Base-by-base conservation (phyloP, 2,329 filamentous ascomycete genomes). In the Gaeumannomyces sp. region DNA sequence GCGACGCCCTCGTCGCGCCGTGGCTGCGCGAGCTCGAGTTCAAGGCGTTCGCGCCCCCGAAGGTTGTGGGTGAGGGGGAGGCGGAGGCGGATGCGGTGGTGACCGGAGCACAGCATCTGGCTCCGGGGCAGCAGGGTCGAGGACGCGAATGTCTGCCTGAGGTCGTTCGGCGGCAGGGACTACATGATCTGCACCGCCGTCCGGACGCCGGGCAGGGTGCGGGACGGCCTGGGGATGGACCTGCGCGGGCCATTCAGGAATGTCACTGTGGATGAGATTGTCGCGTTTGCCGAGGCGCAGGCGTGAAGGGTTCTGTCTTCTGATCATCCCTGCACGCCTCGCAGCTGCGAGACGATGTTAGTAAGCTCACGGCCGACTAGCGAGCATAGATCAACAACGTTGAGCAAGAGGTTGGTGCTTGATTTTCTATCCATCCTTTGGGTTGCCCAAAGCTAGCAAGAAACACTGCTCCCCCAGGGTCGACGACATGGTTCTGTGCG, bases 21-120 rank as follows among this genome's bases (percentile, higher is more conserved):
- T 94, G 91, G 91, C 79, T 94, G 61, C 79, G 78, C 62, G 84
- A 89, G 62, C 77, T 93, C 11, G 88, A 93, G 70, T 91, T 94
- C 72, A 78, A 81, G 65, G 77, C 81, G 61, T 89, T 91, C 63
- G 78, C 80, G 62, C 83, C 87, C 61, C 87, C 88, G 4, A 67
- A 25, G 8, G 65, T 64, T 8, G 63, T 64, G 4, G 68, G 67
- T n/a, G 14, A 14, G 27, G 38, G 59, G 4, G 69, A 68, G 33
- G 67, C 65, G n/a, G 65, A 63, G 27, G 63, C 28, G 27, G 60
- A 25, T n/a, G n/a, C n/a, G 6, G 61, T 61, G 57, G 71, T 80
- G 29, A 71, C 66, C n/a, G 60, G 66, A 67, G 11, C 72, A 76
- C 57, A 77, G 80, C 62, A 73, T 82, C n/a, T 62, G 72, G 63